phyloP scores from a whole-genome alignment of 192 early-diverging fungal species.

The Chytriomyces hyalinus region DNA sequence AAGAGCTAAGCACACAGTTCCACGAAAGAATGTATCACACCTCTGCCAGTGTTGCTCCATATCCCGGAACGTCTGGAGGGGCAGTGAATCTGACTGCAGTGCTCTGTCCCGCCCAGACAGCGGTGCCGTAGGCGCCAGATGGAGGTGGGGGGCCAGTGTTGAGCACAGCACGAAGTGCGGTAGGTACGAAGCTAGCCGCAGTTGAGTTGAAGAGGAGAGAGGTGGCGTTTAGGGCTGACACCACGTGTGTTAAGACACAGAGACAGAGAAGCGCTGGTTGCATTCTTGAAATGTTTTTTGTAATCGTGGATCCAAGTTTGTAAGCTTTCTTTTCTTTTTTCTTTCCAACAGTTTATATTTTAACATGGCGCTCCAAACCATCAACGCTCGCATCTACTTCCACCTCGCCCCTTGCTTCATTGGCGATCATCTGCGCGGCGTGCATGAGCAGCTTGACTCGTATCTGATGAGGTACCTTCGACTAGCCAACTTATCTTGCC shows the following conservation, averaged over 20 bases:
- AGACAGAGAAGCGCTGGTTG: background rate
- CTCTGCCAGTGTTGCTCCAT: slow-evolving; percentile 16
- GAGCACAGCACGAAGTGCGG: slow-evolving; percentile 17
- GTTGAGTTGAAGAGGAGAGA: background rate
- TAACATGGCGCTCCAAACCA: slow-evolving; percentile 22
- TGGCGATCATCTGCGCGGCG: slow-evolving; percentile 60
- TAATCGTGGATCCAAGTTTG: background rate
- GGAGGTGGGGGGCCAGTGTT: slow-evolving; percentile 31
- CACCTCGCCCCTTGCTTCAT: slow-evolving; percentile 72
- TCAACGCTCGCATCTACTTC: slow-evolving; percentile 55
- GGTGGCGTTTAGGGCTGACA: background rate
- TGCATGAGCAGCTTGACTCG: slow-evolving; percentile 67
- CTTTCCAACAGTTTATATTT: background rate
- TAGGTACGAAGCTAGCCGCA: background rate
- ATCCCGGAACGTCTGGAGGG: slow-evolving; percentile 12
- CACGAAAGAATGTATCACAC: too few species aligned
- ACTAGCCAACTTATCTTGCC: background rate
- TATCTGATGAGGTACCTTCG: slow-evolving; percentile 69
- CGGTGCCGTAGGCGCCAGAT: slow-evolving; percentile 17
- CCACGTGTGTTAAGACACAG: background rate
- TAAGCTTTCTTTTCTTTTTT: background rate
- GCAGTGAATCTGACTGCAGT: slow-evolving; percentile 21
- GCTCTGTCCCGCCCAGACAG: slow-evolving; percentile 27
- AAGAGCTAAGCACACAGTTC: too few species aligned
- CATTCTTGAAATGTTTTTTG: background rate